Percentiles rank a stretch among this genome's conserved stretches.
Conservation (phyloP, 192 early-diverging fungal species). For the Lunasporangiospora selenospora region DNA sequence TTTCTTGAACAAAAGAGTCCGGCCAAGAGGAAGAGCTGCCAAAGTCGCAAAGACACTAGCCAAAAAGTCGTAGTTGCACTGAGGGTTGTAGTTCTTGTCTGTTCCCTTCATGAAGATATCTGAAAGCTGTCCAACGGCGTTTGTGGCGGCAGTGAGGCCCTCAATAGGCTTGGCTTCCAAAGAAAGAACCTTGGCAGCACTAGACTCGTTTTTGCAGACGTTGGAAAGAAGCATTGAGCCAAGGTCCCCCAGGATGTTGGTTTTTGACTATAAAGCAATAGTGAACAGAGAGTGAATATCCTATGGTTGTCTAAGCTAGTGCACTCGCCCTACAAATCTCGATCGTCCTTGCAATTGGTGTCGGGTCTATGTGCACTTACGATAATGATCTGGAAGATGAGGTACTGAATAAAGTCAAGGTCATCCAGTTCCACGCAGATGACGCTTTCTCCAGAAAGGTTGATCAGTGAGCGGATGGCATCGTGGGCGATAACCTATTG, state of each 20-base stretch:
- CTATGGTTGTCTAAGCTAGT: slow-evolving; percentile 5
- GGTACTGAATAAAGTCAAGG: slow-evolving; percentile 71
- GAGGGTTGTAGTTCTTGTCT: slow-evolving; percentile 77
- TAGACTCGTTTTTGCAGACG: slow-evolving; percentile 74
- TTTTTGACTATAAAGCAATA: slow-evolving; percentile 16
- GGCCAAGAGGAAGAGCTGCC: slow-evolving; percentile 67
- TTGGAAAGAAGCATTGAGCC: slow-evolving; percentile 94
- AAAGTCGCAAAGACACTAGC: slow-evolving; percentile 94
- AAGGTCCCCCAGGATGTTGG: slow-evolving; percentile 75
- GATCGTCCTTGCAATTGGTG: neutral
- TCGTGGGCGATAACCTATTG: slow-evolving; percentile 83
- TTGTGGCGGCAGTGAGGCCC: slow-evolving; percentile 50
- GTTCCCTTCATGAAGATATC: slow-evolving; percentile 90
- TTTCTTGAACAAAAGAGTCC: slow-evolving; percentile 72
- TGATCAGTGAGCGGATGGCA: slow-evolving; percentile 83
- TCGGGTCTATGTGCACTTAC: slow-evolving; percentile 48
- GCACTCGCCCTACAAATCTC: too few relatives aligned
- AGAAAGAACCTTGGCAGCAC: slow-evolving; percentile 64
- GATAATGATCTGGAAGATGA: slow-evolving; percentile 71
- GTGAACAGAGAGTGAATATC: neutral
- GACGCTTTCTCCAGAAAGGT: slow-evolving; percentile 74
- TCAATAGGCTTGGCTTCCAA: slow-evolving; percentile 38
- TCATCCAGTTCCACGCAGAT: slow-evolving; percentile 72
- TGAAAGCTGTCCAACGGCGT: slow-evolving; percentile 82
- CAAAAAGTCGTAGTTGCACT: slow-evolving; percentile 85